These are phyloP conservation scores for Schizosaccharomyces versatilis DNA, from an alignment of 1,139 yeast species.

Conservation along the genomic window DNA sequence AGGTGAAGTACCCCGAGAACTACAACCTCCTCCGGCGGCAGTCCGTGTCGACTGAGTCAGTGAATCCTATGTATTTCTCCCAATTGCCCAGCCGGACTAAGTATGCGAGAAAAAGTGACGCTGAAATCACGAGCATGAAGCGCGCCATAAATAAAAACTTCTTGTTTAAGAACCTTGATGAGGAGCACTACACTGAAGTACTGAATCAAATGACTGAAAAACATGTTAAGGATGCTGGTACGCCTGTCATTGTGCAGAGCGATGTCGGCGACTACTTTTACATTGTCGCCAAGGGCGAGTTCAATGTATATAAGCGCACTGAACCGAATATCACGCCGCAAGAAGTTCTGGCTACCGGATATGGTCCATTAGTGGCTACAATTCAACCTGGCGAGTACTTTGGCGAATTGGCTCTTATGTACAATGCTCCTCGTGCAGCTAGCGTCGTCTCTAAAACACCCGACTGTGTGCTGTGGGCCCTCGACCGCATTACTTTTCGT, in stretches of 20 bases:
- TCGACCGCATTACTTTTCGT: slow-evolving; percentile 83
- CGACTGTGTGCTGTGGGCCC: slow-evolving; percentile 56
- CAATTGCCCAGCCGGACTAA: not conserved
- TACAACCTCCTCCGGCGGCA: slow-evolving; percentile 16
- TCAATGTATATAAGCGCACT: slow-evolving; percentile 36
- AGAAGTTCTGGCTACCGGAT: slow-evolving; percentile 4
- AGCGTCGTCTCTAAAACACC: slow-evolving; percentile 45
- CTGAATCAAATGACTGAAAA: slow-evolving; percentile 64
- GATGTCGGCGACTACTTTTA: slow-evolving; percentile 92
- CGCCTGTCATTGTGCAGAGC: slow-evolving; percentile 69
- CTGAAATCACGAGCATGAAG: slow-evolving; percentile 47
- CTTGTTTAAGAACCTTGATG: slow-evolving; percentile 54
- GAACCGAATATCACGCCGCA: slow-evolving; percentile 1
- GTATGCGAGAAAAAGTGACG: slow-evolving; percentile 24
- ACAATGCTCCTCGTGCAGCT: slow-evolving; percentile 94
- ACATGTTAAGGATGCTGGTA: slow-evolving; percentile 25
- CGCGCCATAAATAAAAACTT: slow-evolving; percentile 59
- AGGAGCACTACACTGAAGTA: slow-evolving; percentile 51
- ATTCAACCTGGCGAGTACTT: slow-evolving; percentile 74
- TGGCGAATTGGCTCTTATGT: slow-evolving; percentile 93
- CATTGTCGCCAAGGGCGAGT: slow-evolving; percentile 65
- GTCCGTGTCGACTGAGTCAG: slow-evolving; percentile 19
- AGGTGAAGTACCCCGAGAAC: slow-evolving; percentile 11
- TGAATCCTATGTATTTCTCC: slow-evolving; percentile 11
- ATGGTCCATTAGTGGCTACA: slow-evolving; percentile 44